These are phyloP conservation scores for Deuterostichococcus epilithicus DNA, from an alignment of 139 green algal genomes.

Conservation along the genomic window DNA sequence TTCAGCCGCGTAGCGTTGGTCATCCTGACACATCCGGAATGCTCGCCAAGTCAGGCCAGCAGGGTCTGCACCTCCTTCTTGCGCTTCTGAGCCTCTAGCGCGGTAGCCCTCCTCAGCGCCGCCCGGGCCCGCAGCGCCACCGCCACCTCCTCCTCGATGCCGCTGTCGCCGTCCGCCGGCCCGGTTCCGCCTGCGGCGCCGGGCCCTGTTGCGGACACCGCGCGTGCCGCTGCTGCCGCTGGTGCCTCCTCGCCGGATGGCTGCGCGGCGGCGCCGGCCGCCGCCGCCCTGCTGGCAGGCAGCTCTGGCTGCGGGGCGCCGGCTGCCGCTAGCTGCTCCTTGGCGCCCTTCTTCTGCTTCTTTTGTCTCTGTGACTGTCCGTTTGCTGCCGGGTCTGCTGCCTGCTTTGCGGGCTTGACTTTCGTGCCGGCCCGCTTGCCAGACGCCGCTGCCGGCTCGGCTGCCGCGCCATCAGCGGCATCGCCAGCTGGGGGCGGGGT, in stretches of 20 bases:
- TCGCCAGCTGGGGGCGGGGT: slow-evolving; percentile 1
- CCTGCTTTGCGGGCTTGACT: too few species aligned
- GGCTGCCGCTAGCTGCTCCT: not conserved
- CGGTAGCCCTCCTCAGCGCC: too few species aligned
- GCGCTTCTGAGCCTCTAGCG: too few species aligned
- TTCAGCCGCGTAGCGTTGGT: too few species aligned
- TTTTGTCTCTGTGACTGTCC: not conserved
- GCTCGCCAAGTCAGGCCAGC: too few species aligned
- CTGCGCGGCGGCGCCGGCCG: not conserved
- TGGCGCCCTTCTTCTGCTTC: slow-evolving; percentile 15
- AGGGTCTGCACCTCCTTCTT: too few species aligned
- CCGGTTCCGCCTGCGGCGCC: too few species aligned
- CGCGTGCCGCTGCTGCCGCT: not conserved
- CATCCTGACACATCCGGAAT: too few species aligned
- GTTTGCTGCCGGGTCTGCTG: not conserved
- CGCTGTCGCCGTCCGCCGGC: not conserved
- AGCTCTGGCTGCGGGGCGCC: not conserved
- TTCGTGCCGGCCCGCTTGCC: not conserved
- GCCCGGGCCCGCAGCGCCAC: too few species aligned
- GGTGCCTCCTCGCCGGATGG: not conserved
- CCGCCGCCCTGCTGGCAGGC: not conserved
- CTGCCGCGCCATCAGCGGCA: not conserved
- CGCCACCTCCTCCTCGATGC: not conserved
- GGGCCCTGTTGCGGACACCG: too few species aligned
- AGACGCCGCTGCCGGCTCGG: not conserved